Evolutionary conservation across 2,329 filamentous ascomycete species (phyloP).

Genomic region (Talaromyces sp.): DNA sequence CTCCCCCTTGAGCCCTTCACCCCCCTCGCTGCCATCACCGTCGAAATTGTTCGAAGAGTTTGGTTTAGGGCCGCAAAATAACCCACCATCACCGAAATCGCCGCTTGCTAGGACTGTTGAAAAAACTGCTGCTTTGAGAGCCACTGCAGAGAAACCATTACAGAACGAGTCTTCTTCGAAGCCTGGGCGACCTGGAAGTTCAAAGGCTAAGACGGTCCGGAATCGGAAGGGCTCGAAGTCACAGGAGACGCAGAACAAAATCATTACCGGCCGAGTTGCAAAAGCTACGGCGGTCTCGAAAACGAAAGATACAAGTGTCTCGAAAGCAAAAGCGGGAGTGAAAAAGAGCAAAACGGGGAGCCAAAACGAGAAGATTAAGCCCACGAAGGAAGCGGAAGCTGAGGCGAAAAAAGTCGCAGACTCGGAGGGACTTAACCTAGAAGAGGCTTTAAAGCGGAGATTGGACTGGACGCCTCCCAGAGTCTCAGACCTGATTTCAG

Average conservation of each 20-base stretch:
- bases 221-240: constrained; percentile 17
- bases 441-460: constrained; percentile 51
- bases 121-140: constrained; percentile 6
- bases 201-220: constrained; percentile 19
- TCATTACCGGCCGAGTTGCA: constrained; percentile 31
- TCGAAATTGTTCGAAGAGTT: constrained; percentile 20
- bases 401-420: constrained; percentile 17
- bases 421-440: constrained; percentile 27
- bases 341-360: background rate
- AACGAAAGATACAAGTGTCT: background rate
- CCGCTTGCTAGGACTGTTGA: constrained; percentile 12
- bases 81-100: constrained; percentile 3
- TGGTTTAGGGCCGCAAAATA: background rate
- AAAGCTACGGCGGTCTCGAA: constrained; percentile 20
- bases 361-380: too few species aligned
- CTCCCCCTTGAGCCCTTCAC: constrained; percentile 21
- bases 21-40: constrained; percentile 25
- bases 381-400: background rate
- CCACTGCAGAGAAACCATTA: background rate
- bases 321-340: background rate
- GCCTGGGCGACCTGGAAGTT: constrained; percentile 20
- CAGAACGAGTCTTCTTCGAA: constrained; percentile 12
- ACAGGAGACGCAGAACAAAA: constrained; percentile 27
- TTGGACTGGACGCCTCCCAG: constrained; percentile 64
- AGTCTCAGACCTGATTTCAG: constrained; percentile 17